Base-by-base conservation (phyloP, 345 rosid species). In the Kandelia obovata region DNA sequence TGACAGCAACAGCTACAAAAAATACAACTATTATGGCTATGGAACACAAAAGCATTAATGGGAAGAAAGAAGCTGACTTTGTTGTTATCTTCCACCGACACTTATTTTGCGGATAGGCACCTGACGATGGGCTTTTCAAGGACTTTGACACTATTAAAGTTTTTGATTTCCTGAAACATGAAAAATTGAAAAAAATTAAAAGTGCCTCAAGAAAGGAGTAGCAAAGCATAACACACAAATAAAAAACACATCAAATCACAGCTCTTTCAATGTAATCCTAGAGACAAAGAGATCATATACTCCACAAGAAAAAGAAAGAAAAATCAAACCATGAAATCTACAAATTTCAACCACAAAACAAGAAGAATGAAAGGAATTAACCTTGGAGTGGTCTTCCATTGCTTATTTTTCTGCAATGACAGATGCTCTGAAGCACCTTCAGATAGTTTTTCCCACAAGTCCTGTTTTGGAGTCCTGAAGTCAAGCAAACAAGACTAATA, bases 391-490 rank as follows among this genome's bases (percentile, higher is more conserved):
- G 64, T 57, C 73, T 83, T 85, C 66, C 76, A 56, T 58, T 72
- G 79, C 75, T 77, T 78, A 64, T 68, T 83, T 63, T 81, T 82
- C 64, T 62, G 74, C 27, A 82, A 76, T 73, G 86, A 66, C 32
- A 71, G 72, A 72, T 72, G 69, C n/a, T 65, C 52, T 26, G 84
- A 71, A 65, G 83, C 68, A 74, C 76, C 71, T 62, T 53, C 68
- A 37, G 77, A 77, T n/a, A 83, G 77, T 60, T 69, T 80, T 67
- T 77, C 58, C 3, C 75, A 77, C 71, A 75, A 72, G 72, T 78
- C 82, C 53, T 69, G 80, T 68, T 73, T 78, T 51, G 72, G 62
- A 65, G 76, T 79, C 83, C 95, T 89, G 86, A 79, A 65, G 74
- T 23, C 59, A 55, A 9, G 47, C 15, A 56, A 46, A 37, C 21